Percentiles rank a stretch among this genome's conserved stretches.
Conservation (phyloP, 257 asterid genomes). For the Nicotiana paniculata region DNA sequence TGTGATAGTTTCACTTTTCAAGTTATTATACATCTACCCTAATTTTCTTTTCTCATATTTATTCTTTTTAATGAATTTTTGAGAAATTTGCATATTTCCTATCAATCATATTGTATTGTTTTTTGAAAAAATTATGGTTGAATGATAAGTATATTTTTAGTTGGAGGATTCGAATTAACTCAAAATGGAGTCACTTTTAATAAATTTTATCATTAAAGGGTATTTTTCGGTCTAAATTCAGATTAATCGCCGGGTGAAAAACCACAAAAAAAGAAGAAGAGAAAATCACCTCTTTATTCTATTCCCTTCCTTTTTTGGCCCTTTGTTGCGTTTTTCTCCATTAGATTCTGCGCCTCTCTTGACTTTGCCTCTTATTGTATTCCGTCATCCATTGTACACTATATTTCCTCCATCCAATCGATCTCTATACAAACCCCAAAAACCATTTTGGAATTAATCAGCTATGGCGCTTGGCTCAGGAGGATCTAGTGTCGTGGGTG, state of each 20-base stretch:
- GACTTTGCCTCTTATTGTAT: neutral
- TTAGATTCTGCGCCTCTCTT: neutral
- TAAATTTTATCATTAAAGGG: no score
- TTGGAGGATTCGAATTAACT: no score
- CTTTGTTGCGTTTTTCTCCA: constrained; percentile 3
- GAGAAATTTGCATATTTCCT: neutral
- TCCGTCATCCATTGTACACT: neutral
- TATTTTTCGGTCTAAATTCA: no score
- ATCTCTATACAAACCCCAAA: constrained; percentile 17
- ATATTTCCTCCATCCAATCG: constrained; percentile 26
- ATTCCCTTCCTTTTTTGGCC: neutral
- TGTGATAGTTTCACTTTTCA: no score
- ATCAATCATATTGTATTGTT: neutral
- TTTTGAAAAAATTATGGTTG: no score
- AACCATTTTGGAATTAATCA: neutral
- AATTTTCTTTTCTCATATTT: neutral
- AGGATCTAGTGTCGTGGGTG: constrained; percentile 88
- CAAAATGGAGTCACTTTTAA: no score
- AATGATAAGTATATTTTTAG: no score
- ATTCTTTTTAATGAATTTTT: neutral
- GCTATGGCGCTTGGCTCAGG: constrained; percentile 78
- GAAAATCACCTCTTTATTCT: neutral
- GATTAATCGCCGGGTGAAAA: no score
- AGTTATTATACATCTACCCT: neutral
- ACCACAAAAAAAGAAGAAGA: no score